Conservation (phyloP, 176 grass and related monocot species). For the Juncus effusus region DNA sequence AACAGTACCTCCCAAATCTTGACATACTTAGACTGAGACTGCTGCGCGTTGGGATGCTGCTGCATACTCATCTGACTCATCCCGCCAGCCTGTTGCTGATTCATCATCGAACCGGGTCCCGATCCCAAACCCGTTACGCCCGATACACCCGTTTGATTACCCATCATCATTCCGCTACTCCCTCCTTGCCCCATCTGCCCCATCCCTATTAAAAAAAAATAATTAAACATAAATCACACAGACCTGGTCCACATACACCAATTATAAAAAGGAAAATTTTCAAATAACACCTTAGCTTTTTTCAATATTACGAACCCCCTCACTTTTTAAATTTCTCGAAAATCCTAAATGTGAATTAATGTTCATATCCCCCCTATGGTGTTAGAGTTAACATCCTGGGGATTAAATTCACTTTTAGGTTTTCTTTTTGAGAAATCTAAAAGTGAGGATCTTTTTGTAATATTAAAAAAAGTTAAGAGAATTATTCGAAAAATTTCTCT, state of each 20-base stretch:
- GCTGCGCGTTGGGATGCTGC: conserved; percentile 67
- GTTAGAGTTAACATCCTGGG: no score
- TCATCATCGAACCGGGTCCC: conserved; percentile 71
- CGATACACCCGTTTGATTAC: conserved; percentile 25
- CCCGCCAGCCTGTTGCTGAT: conserved; percentile 60
- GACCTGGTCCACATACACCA: background rate
- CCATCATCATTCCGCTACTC: conserved; percentile 62
- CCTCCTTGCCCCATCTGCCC: conserved; percentile 74
- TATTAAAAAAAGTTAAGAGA: no score
- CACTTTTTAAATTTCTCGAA: no score
- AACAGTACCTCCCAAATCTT: conserved; percentile 98
- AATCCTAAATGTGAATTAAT: no score
- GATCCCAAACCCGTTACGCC: conserved; percentile 59
- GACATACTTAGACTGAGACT: conserved; percentile 71
- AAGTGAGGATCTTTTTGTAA: no score
- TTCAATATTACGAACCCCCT: no score
- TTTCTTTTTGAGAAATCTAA: no score
- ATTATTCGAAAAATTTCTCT: no score
- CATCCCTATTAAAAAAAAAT: conserved; percentile 37
- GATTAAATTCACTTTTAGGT: no score
- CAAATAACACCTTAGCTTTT: no score
- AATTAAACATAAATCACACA: conserved; percentile 6
- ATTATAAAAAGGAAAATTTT: background rate
- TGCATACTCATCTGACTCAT: conserved; percentile 62
- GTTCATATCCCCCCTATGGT: no score